Conservation (phyloP, 768 basidiomycete genomes). For the Ramaria rubella region DNA sequence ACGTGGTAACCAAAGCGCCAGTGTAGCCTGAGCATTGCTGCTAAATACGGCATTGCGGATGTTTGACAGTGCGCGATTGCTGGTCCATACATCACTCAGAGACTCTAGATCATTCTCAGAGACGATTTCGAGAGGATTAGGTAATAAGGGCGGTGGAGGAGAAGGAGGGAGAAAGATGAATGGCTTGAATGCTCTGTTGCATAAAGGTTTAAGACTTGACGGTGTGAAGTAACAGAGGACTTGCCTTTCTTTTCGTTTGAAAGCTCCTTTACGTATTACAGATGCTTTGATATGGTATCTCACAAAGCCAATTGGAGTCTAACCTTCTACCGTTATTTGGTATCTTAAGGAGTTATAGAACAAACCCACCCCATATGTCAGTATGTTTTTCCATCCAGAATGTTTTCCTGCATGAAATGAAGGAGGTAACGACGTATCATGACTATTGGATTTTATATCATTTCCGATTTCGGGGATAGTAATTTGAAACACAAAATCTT, state of each 20-base stretch:
- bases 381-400: neutral
- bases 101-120: neutral
- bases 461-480: neutral
- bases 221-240: neutral
- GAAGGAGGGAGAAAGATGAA: conserved; percentile 9
- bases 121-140: neutral
- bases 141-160: conserved; percentile 1
- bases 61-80: neutral
- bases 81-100: neutral
- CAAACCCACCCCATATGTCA: neutral
- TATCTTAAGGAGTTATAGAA: neutral
- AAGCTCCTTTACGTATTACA: neutral
- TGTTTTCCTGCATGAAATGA: neutral
- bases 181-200: neutral
- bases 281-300: conserved; percentile 6
- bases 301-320: conserved; percentile 4
- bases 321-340: neutral
- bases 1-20: neutral
- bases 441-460: neutral
- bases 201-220: no score
- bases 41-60: neutral
- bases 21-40: neutral
- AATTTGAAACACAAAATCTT: neutral
- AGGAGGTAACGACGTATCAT: neutral
- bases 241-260: conserved; percentile 3